phyloP scores from a whole-genome alignment of 345 rosid species.

The Luvunga scandens region DNA sequence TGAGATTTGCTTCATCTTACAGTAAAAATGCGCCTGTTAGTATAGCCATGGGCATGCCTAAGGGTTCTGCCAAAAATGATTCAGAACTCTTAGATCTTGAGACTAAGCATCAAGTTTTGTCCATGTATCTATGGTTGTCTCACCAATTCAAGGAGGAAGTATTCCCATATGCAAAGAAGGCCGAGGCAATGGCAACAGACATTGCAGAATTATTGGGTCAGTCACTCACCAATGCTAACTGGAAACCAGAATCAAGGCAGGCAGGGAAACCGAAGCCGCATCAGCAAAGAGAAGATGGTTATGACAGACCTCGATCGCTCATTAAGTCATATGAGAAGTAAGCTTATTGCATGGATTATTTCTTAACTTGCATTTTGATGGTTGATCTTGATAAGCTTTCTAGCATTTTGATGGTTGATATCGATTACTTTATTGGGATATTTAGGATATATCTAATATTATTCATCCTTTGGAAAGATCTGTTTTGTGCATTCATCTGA shows the following conservation, averaged over 20 bases:
- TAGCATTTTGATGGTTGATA: not conserved
- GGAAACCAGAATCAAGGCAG: conserved; percentile 77
- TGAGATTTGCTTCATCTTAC: conserved; percentile 66
- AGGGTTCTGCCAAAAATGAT: conserved; percentile 77
- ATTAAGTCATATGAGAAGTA: conserved; percentile 41
- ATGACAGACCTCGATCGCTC: conserved; percentile 61
- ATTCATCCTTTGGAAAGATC: not conserved
- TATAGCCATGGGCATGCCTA: conserved; percentile 92
- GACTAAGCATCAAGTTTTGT: conserved; percentile 79
- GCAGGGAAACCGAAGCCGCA: conserved; percentile 39
- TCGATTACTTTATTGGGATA: not conserved
- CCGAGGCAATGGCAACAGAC: conserved; percentile 75
- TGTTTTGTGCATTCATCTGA: not conserved
- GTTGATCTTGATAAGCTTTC: not conserved
- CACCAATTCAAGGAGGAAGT: conserved; percentile 68
- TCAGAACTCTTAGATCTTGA: conserved; percentile 80
- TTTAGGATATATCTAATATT: not conserved
- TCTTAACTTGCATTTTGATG: not conserved
- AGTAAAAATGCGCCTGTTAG: conserved; percentile 66
- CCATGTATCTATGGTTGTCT: conserved; percentile 92
- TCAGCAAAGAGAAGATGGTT: conserved; percentile 39
- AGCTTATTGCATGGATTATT: conserved; percentile 21
- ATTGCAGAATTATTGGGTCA: conserved; percentile 82
- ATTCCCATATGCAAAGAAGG: conserved; percentile 73
- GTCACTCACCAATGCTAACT: conserved; percentile 62